A percentile compares a stretch with the other conserved stretches of the same genome.
These are phyloP conservation scores for Hansenula lynferdii DNA, from an alignment of 1,139 yeast species.

Conservation along the genomic window DNA sequence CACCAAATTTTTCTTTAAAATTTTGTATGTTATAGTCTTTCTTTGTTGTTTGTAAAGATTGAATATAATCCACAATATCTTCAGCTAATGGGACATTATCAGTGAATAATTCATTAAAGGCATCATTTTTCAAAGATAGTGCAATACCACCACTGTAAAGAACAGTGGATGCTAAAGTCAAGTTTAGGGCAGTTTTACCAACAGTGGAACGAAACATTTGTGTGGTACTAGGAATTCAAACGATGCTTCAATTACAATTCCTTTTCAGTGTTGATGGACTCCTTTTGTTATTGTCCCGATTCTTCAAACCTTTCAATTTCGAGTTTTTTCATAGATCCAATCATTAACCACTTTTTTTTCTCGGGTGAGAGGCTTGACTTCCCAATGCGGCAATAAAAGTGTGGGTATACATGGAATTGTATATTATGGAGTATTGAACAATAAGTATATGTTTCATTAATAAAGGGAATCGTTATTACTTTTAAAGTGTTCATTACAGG, in stretches of 20 bases:
- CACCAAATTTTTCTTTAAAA: slow-evolving; percentile 32
- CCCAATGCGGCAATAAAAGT: slow-evolving; percentile 10
- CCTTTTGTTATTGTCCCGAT: too few species aligned
- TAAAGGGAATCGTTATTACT: too few species aligned
- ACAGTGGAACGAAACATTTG: slow-evolving; percentile 26
- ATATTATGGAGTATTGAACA: too few species aligned
- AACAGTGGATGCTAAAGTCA: slow-evolving; percentile 30
- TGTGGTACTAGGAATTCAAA: too few species aligned
- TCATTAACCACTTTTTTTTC: slow-evolving; percentile 2
- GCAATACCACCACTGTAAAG: slow-evolving; percentile 41
- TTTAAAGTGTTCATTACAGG: too few species aligned
- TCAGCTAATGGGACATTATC: slow-evolving; percentile 62
- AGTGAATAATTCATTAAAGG: slow-evolving; percentile 44
- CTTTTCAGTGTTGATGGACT: too few species aligned
- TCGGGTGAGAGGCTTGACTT: slow-evolving; percentile 10
- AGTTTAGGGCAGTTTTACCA: slow-evolving; percentile 30
- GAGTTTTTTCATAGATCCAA: not conserved
- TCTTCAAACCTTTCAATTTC: too few species aligned
- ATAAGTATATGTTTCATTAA: too few species aligned
- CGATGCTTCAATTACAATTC: too few species aligned
- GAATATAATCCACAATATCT: slow-evolving; percentile 42
- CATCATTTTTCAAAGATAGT: slow-evolving; percentile 36
- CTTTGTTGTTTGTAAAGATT: slow-evolving; percentile 34
- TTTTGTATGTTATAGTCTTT: slow-evolving; percentile 28
- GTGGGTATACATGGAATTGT: not conserved